These are phyloP conservation scores for Osmanthus fragrans DNA, from an alignment of 257 asterid genomes.

Conservation along the genomic window DNA sequence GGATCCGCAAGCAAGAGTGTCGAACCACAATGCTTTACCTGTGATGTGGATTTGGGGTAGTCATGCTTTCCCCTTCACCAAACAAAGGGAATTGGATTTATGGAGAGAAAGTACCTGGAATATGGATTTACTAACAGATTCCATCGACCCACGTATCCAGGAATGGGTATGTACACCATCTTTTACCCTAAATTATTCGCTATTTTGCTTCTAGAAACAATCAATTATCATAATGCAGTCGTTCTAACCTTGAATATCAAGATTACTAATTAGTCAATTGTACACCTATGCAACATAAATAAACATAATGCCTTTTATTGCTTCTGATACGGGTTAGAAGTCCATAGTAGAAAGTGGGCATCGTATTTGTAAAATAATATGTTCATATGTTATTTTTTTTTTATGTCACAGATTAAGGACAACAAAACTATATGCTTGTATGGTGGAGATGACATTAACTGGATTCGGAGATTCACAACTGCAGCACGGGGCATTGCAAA, in stretches of 20 bases:
- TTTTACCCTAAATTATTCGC: not conserved
- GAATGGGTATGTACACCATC: slow-evolving; percentile 56
- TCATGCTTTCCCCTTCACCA: slow-evolving; percentile 77
- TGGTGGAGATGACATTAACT: slow-evolving; percentile 90
- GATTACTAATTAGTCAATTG: not conserved
- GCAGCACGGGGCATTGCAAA: slow-evolving; percentile 40
- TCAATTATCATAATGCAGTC: too few relatives aligned
- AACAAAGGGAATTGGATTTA: slow-evolving; percentile 50
- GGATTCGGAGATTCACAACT: slow-evolving; percentile 72
- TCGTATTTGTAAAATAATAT: not conserved
- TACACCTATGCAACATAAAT: not conserved
- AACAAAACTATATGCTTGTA: slow-evolving; percentile 72
- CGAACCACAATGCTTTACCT: slow-evolving; percentile 68
- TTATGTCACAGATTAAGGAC: slow-evolving; percentile 39
- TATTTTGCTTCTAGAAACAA: not conserved
- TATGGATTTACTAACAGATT: slow-evolving; percentile 60
- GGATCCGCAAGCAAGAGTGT: slow-evolving; percentile 77
- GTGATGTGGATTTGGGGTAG: slow-evolving; percentile 98
- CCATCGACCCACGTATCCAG: slow-evolving; percentile 59
- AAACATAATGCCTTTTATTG: not conserved
- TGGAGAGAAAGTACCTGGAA: slow-evolving; percentile 76
- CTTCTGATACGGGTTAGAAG: not conserved
- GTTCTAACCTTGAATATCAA: not conserved
- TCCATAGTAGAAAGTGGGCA: not conserved
- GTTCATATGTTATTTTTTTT: not conserved